Evolutionary conservation across 1,284 basidiomycete species (phyloP).

Genomic region (Ceratobasidium sp.): DNA sequence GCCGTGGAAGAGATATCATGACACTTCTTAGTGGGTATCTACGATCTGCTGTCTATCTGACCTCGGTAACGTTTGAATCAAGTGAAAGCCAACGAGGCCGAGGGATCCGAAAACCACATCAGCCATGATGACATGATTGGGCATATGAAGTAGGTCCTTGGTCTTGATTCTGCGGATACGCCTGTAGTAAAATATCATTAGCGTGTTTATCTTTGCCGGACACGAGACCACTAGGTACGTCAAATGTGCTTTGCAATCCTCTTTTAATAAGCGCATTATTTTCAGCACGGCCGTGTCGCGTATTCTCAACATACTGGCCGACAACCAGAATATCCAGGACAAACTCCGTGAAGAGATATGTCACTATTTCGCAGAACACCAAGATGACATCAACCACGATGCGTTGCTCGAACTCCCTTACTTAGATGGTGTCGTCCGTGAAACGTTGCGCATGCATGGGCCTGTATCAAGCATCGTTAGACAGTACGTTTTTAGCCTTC

Average conservation of each 20-base stretch:
- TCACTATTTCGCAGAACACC: constrained; percentile 45
- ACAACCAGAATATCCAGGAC: constrained; percentile 51
- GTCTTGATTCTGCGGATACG: constrained; percentile 43
- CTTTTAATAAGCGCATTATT: constrained; percentile 48
- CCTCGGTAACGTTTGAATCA: neutral
- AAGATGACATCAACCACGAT: constrained; percentile 51
- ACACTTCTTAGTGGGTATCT: constrained; percentile 57
- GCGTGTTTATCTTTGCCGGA: constrained; percentile 56
- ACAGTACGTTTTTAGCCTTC: constrained; percentile 48
- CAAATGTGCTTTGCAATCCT: neutral
- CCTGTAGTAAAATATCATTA: neutral
- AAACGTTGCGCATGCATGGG: constrained; percentile 61
- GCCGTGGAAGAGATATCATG: constrained; percentile 59
- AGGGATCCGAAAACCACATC: constrained; percentile 52
- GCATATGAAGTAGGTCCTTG: constrained; percentile 57
- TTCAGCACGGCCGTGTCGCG: constrained; percentile 54
- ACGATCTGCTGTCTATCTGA: neutral
- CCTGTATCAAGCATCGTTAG: constrained; percentile 73
- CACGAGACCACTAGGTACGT: constrained; percentile 50
- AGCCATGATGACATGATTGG: constrained; percentile 56
- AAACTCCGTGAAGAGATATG: constrained; percentile 53
- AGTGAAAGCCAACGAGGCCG: constrained; percentile 55
- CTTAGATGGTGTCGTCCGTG: constrained; percentile 59
- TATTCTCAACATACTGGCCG: constrained; percentile 54
- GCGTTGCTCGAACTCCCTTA: constrained; percentile 54